Percentiles rank a stretch among this genome's conserved stretches.
phyloP scores from a whole-genome alignment of 352 stramenopile genomes.

The Globisporangium perplexum region DNA sequence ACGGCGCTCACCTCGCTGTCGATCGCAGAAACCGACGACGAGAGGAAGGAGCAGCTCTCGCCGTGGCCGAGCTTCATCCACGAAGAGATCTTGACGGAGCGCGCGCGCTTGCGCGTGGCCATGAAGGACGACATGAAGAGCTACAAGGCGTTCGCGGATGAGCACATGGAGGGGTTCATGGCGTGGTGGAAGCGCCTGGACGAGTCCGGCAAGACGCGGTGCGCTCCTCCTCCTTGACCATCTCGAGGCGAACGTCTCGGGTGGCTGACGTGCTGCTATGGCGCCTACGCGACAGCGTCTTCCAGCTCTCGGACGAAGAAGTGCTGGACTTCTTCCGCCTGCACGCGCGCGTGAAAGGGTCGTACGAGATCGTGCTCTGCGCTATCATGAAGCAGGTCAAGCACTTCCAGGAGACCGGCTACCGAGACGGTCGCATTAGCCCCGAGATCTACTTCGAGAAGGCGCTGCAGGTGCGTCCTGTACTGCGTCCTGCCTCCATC shows the following conservation, averaged over 20 bases:
- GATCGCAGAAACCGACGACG: slow-evolving; percentile 85
- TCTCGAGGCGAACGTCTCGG: too few relatives aligned
- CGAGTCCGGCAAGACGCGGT: slow-evolving; percentile 40
- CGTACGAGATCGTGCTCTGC: slow-evolving; percentile 89
- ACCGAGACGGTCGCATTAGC: slow-evolving; percentile 78
- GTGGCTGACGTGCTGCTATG: not conserved
- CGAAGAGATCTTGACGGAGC: slow-evolving; percentile 90
- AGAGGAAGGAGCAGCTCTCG: slow-evolving; percentile 85
- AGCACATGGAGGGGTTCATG: slow-evolving; percentile 59
- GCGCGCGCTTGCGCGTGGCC: slow-evolving; percentile 77
- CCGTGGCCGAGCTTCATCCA: slow-evolving; percentile 86
- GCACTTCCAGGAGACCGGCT: slow-evolving; percentile 88
- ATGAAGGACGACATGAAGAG: slow-evolving; percentile 75
- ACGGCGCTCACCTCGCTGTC: not conserved
- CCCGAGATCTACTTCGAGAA: slow-evolving; percentile 73
- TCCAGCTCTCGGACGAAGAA: slow-evolving; percentile 85
- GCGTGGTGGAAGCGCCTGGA: slow-evolving; percentile 54
- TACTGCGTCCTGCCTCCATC: not conserved
- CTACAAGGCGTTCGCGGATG: slow-evolving; percentile 56
- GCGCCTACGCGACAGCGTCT: slow-evolving; percentile 31
- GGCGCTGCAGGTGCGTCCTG: slow-evolving; percentile 29
- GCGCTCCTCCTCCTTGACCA: not conserved
- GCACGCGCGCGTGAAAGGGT: slow-evolving; percentile 86
- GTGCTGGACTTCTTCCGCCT: slow-evolving; percentile 75
- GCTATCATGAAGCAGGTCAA: slow-evolving; percentile 91